Evolutionary conservation across 2,329 filamentous ascomycete species (phyloP).

Genomic region (Macrophomina phaseolina): DNA sequence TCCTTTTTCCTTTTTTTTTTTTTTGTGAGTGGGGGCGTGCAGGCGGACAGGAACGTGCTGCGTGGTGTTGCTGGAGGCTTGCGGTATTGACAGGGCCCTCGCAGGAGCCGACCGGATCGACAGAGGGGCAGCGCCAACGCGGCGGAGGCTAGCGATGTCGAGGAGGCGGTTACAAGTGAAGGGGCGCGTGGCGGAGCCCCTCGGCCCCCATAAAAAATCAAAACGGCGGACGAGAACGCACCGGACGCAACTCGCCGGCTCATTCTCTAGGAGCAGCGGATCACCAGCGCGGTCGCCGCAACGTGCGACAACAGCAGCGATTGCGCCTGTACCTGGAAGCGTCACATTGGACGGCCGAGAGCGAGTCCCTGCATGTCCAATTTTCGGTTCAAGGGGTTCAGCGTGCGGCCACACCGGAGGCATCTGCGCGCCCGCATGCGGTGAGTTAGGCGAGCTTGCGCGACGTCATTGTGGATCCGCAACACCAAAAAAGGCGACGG

Average conservation of each 20-base stretch:
- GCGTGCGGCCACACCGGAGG: slow-evolving; percentile 8
- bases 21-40: not conserved
- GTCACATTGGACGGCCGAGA: not conserved
- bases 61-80: slow-evolving; percentile 25
- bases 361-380: slow-evolving; percentile 16
- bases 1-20: not conserved
- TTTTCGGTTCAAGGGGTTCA: slow-evolving; percentile 20
- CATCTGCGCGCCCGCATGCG: slow-evolving; percentile 24
- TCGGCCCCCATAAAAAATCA: slow-evolving; percentile 24
- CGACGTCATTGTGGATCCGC: slow-evolving; percentile 25
- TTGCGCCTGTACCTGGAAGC: not conserved
- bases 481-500: slow-evolving; percentile 25
- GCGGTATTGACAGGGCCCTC: not conserved
- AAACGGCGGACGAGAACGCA: slow-evolving; percentile 23
- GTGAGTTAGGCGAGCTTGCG: slow-evolving; percentile 19
- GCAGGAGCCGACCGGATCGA: slow-evolving; percentile 21
- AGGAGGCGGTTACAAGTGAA: not conserved
- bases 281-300: slow-evolving; percentile 4
- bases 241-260: slow-evolving; percentile 1
- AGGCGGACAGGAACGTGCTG: slow-evolving; percentile 8
- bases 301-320: not conserved
- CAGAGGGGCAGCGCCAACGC: slow-evolving; percentile 23
- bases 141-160: slow-evolving; percentile 20
- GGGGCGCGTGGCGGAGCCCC: slow-evolving; percentile 21
- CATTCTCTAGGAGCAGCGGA: slow-evolving; percentile 20